Evolutionary conservation across 148 eudicot genomes (phyloP).

Genomic region (Rhododendron williamsianum): DNA sequence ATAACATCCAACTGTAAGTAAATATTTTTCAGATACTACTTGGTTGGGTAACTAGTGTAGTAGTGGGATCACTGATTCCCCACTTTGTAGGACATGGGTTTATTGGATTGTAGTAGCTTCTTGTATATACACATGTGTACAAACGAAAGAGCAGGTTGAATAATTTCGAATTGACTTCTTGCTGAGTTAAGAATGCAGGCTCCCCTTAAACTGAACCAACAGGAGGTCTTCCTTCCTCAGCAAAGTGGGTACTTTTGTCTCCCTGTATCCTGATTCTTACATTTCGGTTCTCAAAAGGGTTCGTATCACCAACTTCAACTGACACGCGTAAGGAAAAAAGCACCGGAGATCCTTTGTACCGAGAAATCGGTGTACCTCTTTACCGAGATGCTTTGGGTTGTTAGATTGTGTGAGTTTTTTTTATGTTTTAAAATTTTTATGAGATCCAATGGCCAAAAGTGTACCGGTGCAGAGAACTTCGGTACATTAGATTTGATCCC

Average conservation of each 20-base stretch:
- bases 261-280: not conserved
- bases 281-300: too few species aligned
- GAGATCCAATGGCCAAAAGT: not conserved
- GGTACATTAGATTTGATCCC: not conserved
- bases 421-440: not conserved
- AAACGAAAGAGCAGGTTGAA: not conserved
- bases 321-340: not conserved
- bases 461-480: not conserved
- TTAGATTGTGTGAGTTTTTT: not conserved
- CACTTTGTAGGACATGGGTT: not conserved
- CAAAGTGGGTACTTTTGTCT: not conserved
- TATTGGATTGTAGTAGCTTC: not conserved
- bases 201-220: not conserved
- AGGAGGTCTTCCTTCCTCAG: not conserved
- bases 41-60: not conserved
- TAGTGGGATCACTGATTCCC: not conserved
- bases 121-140: not conserved
- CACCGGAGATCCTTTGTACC: not conserved
- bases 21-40: not conserved
- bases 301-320: not conserved
- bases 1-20: not conserved
- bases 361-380: not conserved
- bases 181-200: not conserved
- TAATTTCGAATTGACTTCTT: not conserved
- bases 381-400: not conserved